Base-by-base conservation (phyloP, 1,284 basidiomycete species). In the Tylopilus orsonianus region DNA sequence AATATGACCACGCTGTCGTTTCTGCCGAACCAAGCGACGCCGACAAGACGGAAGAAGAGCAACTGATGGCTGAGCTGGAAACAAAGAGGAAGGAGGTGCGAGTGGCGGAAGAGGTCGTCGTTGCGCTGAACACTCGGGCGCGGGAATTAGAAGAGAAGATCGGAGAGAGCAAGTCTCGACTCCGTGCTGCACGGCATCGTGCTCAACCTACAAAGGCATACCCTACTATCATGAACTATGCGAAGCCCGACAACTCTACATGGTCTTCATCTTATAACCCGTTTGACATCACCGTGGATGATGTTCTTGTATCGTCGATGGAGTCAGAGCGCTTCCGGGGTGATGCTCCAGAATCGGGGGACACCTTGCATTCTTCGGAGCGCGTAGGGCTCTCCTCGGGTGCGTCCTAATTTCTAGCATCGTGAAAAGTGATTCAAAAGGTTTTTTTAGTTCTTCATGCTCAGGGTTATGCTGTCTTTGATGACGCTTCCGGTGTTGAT, bases 81-180 rank as follows among this genome's bases (percentile, higher is more conserved):
- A 66, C 62, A 48, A 83, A 84, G 68, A 75, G 71, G 61, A 75
- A 74, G 50, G 86, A 91, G 64, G 81, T 90, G 44, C 81, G 75
- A 52, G 75, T 79, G 23, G 81, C 86, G 34, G 91, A 94, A 67
- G 83, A 88, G 51, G 75, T 78, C 24, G 70, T 86, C 20, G 64
- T 71, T 42, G 69, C 74, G 8, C 68, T 86, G 20, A 80, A 75
- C 55, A 70, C 73, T 27, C 77, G 78, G 41, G 79, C 81, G 35
- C 71, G 75, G 47, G 80, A 83, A 54, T 66, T 83, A 50, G 86
- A 88, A 65, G 80, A 79, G 23, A 77, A 68, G 49, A 67, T 84
- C 14, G 61, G 70, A 16, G 71, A 71, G 50, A 79, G 80, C 65
- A 80, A 75, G 64, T 79, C 80, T 55, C 73, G 72, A 40, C 62